Percentiles rank a stretch among this genome's conserved stretches.
Evolutionary conservation across 768 basidiomycete species (phyloP).

Genomic region (Boletellus emodensis): DNA sequence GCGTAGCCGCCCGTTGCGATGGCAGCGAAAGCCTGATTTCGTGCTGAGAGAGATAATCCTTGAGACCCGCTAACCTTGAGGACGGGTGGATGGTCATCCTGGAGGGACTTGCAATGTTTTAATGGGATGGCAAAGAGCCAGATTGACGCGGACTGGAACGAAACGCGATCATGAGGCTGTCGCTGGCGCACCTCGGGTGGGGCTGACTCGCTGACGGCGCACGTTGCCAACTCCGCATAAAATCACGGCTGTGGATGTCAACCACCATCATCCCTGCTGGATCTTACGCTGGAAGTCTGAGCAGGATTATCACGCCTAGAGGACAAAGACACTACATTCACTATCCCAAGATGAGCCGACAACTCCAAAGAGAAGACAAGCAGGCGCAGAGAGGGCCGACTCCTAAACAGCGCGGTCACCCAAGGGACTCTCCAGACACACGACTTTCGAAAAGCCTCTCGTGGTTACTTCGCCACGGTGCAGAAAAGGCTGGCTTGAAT

Average conservation of each 20-base stretch:
- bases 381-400: conserved; percentile 14
- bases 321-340: neutral
- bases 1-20: conserved; percentile 10
- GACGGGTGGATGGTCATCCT: conserved; percentile 31
- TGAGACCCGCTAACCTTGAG: conserved; percentile 37
- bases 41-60: conserved; percentile 46
- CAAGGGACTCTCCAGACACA: conserved; percentile 62
- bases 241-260: conserved; percentile 4
- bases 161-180: conserved; percentile 12
- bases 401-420: conserved; percentile 54
- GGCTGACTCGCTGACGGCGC: neutral
- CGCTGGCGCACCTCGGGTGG: neutral
- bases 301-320: neutral
- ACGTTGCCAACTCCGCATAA: neutral
- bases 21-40: conserved; percentile 34
- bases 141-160: conserved; percentile 3
- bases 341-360: conserved; percentile 9
- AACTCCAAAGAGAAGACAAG: conserved; percentile 3
- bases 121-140: neutral
- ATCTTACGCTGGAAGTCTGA: neutral
- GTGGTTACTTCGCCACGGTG: conserved; percentile 90
- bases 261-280: conserved; percentile 1
- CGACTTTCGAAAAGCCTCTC: conserved; percentile 82
- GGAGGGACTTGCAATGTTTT: conserved; percentile 5
- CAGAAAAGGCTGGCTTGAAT: conserved; percentile 64